A percentile compares a stretch with the other conserved stretches of the same genome.
Evolutionary conservation across 345 rosid species (phyloP).

Genomic region (Camelina neglecta): DNA sequence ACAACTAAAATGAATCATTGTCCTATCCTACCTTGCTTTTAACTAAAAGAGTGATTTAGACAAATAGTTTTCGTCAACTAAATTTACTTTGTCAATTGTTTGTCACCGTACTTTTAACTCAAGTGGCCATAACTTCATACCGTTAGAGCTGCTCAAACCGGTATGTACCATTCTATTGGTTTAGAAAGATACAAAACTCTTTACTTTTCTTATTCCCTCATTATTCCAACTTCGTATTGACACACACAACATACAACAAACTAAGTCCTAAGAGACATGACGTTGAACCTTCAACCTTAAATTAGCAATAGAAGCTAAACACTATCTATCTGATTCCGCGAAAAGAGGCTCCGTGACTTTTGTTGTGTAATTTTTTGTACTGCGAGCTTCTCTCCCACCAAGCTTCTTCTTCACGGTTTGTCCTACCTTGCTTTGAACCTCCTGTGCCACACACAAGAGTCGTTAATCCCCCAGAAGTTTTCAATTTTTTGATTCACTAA

Average conservation of each 20-base stretch:
- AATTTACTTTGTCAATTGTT: not conserved
- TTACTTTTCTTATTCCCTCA: not conserved
- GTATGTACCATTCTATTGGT: not conserved
- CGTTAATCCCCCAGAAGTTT: not conserved
- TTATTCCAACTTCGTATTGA: slow-evolving; percentile 13
- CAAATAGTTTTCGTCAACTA: no score
- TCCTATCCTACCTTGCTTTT: no score
- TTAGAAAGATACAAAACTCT: not conserved
- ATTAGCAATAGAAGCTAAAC: slow-evolving; percentile 8
- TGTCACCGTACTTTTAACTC: not conserved
- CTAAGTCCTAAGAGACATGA: slow-evolving; percentile 25
- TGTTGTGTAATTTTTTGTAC: slow-evolving; percentile 22
- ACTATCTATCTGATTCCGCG: slow-evolving; percentile 38
- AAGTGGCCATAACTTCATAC: not conserved
- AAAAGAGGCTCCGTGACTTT: slow-evolving; percentile 38
- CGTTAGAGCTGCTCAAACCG: not conserved
- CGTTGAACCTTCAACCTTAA: not conserved
- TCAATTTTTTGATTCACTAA: not conserved
- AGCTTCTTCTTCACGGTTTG: slow-evolving; percentile 42
- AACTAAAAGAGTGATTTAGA: no score
- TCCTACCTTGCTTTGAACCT: slow-evolving; percentile 48
- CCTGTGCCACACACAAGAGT: slow-evolving; percentile 33
- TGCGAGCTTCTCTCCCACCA: slow-evolving; percentile 36
- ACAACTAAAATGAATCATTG: no score
- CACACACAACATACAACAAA: slow-evolving; percentile 34